Evolutionary conservation across 2,329 filamentous ascomycete genomes (phyloP).

Genomic region (Xylariomycetidae sp.): DNA sequence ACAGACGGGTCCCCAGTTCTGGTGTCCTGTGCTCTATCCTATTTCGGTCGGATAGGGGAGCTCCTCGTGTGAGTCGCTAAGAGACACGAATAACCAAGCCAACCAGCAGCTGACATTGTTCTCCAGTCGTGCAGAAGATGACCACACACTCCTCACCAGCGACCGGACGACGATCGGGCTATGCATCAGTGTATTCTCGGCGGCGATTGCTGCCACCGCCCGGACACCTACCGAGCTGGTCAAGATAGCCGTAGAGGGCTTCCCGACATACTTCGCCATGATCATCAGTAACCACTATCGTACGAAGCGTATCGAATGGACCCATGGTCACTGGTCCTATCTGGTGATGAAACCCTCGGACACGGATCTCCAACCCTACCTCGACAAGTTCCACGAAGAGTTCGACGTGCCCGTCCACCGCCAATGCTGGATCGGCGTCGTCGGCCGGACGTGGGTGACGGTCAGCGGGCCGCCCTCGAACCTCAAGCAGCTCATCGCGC

Average conservation of each 20-base stretch:
- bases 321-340: conserved; percentile 12
- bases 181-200: conserved; percentile 12
- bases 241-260: conserved; percentile 8
- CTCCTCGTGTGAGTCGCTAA: conserved; percentile 9
- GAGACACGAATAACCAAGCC: background rate
- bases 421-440: conserved; percentile 10
- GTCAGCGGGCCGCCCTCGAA: conserved; percentile 11
- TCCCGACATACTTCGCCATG: conserved; percentile 10
- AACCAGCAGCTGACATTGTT: background rate
- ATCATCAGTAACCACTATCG: conserved; percentile 6
- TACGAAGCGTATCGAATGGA: conserved; percentile 8
- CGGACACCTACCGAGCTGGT: conserved; percentile 8
- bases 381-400: conserved; percentile 10
- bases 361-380: conserved; percentile 4
- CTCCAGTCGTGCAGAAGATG: conserved; percentile 7
- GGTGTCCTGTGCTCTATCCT: conserved; percentile 9
- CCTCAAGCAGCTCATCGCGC: conserved; percentile 6
- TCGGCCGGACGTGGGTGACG: conserved; percentile 8
- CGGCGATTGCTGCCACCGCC: conserved; percentile 10
- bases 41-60: conserved; percentile 11
- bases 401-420: conserved; percentile 6
- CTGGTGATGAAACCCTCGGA: conserved; percentile 7
- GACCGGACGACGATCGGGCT: conserved; percentile 8
- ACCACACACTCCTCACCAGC: conserved; percentile 7
- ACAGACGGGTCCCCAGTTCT: conserved; percentile 10